These are phyloP conservation scores for Xylaria nigripes DNA, from an alignment of 495 filamentous ascomycete genomes.

Conservation along the genomic window DNA sequence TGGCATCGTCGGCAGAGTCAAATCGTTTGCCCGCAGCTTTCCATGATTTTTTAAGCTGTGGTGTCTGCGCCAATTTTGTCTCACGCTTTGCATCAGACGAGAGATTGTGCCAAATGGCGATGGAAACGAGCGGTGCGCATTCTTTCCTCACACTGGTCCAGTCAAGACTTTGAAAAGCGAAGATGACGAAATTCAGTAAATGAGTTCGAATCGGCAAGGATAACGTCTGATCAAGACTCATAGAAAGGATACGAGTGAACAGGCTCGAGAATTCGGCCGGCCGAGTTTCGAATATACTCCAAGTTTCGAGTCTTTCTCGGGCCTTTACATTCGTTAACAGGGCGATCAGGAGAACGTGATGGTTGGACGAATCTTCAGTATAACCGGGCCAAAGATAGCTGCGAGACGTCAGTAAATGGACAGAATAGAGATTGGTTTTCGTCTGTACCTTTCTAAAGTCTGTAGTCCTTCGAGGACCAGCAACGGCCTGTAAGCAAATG, in stretches of 20 bases:
- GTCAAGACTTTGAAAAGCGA: constrained; percentile 90
- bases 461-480: constrained; percentile 84
- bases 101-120: constrained; percentile 91
- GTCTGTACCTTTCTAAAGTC: constrained; percentile 68
- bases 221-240: constrained; percentile 75
- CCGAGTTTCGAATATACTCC: constrained; percentile 75
- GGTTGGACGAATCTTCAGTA: constrained; percentile 78
- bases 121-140: constrained; percentile 89
- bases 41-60: constrained; percentile 80
- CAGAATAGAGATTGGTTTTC: not conserved
- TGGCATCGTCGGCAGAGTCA: constrained; percentile 73
- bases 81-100: constrained; percentile 61
- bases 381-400: constrained; percentile 79
- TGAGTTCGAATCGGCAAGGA: constrained; percentile 63
- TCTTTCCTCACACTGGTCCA: constrained; percentile 85
- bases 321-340: constrained; percentile 82
- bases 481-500: constrained; percentile 67
- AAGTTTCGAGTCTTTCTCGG: constrained; percentile 77
- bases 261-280: constrained; percentile 79
- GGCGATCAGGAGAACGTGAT: constrained; percentile 78
- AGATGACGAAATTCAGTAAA: constrained; percentile 77
- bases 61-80: constrained; percentile 55
- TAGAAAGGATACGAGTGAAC: constrained; percentile 82
- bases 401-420: constrained; percentile 4
- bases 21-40: constrained; percentile 77